Conservation (phyloP, 257 asterid species). For the Capsicum baccatum region DNA sequence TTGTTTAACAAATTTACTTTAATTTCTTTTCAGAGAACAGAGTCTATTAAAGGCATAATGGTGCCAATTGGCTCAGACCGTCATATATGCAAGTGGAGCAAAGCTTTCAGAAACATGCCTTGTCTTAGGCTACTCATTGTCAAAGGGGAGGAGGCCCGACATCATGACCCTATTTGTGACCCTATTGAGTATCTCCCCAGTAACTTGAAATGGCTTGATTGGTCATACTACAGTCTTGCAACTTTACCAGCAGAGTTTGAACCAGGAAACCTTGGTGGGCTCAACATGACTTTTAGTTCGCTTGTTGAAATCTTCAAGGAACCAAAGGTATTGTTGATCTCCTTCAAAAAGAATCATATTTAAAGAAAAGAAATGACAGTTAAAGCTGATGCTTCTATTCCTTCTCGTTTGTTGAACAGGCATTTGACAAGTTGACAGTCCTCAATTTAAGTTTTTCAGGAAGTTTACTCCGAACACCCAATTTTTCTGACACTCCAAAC, state of each 20-base stretch:
- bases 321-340: background rate
- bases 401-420: background rate
- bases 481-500: background rate
- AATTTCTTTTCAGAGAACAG: background rate
- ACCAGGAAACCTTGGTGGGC: conserved; percentile 7
- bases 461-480: background rate
- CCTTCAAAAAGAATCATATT: background rate
- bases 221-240: conserved; percentile 1
- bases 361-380: background rate
- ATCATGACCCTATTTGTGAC: no score
- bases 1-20: background rate
- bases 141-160: no score
- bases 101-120: no score
- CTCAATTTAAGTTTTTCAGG: background rate
- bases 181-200: background rate
- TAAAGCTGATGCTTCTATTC: background rate
- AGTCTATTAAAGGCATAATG: background rate
- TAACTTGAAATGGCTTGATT: conserved; percentile 12
- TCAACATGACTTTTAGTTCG: background rate
- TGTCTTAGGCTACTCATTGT: no score
- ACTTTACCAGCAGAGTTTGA: background rate
- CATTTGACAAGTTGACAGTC: background rate
- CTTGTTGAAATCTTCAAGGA: background rate
- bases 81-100: background rate
- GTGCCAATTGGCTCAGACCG: background rate